Evolutionary conservation across 169 alveolate genomes (phyloP), one percentile per base, ranked within the genome.

Genomic region (Plasmodium vinckei): DNA sequence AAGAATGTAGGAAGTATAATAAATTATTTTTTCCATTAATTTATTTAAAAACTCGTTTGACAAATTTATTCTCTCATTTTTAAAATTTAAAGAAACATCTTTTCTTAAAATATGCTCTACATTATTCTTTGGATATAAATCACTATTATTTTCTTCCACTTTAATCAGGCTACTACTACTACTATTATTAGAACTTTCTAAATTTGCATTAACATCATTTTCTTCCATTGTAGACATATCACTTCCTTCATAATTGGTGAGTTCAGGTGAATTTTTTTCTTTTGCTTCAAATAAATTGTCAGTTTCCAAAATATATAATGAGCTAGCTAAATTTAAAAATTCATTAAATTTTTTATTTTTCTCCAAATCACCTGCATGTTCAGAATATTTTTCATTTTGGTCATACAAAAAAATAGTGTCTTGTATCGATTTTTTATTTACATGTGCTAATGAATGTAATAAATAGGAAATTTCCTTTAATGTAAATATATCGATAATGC

Each of bases 391-490:
- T 61, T 15, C 70, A 21, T 5, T 61, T 12, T 23, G 10, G 1
- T 56, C 49, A 3, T 7, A 13, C 23, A 56, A 59, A 57, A 77
- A 47, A 12, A 77, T 27, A 12, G 51, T 77, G 12, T 64, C 75
- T 12, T n/a, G 9, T 69, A 77, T 17, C 23, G 64, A 42, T 7
- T 19, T 63, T 21, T 69, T 64, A 64, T 77, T 56, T 23, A 77
- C 47, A 51, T 39, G 57, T 5, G 77, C 51, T 21, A 77, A n/a
- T 5, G 88, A 77, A 23, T 77, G 65, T 65, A 77, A 19, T 4
- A 77, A 25, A 42, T 77, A 63, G 6, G 88, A 77, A 44, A 77
- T 73, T 6, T 77, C 88, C 64, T 77, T 77, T 6, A 77, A n/a
- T 4, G 88, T 27, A 44, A 77, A 77, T 10, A 23, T 15, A 13